Evolutionary conservation across 2,329 filamentous ascomycete species (phyloP).

Genomic region (Plenodomus biglobosus): DNA sequence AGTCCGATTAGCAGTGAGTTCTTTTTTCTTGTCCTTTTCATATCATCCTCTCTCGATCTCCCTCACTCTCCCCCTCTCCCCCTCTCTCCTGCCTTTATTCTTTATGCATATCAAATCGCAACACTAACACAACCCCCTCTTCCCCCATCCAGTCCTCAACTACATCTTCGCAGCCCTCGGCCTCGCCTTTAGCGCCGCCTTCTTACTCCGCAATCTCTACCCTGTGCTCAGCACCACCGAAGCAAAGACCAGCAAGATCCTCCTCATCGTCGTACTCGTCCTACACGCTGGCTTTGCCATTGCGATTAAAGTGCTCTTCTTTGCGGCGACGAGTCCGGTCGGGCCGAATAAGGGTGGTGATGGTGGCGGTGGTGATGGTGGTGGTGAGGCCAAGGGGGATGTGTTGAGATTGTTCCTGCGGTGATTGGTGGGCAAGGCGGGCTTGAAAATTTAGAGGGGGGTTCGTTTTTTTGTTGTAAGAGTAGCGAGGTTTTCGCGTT

Average conservation of each 20-base stretch:
- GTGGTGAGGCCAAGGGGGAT: slow-evolving; percentile 15
- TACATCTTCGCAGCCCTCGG: slow-evolving; percentile 84
- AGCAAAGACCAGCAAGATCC: slow-evolving; percentile 82
- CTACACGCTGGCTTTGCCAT: slow-evolving; percentile 88
- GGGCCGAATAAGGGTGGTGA: slow-evolving; percentile 31
- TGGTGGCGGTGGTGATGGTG: slow-evolving; percentile 20
- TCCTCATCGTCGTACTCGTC: slow-evolving; percentile 79
- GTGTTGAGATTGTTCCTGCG: slow-evolving; percentile 13
- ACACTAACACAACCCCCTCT: neutral
- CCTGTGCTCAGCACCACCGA: slow-evolving; percentile 93
- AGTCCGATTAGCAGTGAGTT: slow-evolving; percentile 68
- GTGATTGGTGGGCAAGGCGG: neutral
- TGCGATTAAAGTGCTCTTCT: slow-evolving; percentile 96
- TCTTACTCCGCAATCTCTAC: slow-evolving; percentile 48
- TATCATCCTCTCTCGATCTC: no score
- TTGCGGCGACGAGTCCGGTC: slow-evolving; percentile 61
- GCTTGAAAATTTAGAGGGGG: no score
- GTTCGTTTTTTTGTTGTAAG: no score
- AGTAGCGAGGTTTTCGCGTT: no score
- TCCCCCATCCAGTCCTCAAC: slow-evolving; percentile 65
- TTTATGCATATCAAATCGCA: neutral
- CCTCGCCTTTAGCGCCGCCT: slow-evolving; percentile 42
- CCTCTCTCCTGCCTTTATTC: neutral
- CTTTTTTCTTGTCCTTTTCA: neutral
- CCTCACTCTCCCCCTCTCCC: neutral